Evolutionary conservation across 768 basidiomycete species (phyloP).

Genomic region (Chalciporus piperatus): DNA sequence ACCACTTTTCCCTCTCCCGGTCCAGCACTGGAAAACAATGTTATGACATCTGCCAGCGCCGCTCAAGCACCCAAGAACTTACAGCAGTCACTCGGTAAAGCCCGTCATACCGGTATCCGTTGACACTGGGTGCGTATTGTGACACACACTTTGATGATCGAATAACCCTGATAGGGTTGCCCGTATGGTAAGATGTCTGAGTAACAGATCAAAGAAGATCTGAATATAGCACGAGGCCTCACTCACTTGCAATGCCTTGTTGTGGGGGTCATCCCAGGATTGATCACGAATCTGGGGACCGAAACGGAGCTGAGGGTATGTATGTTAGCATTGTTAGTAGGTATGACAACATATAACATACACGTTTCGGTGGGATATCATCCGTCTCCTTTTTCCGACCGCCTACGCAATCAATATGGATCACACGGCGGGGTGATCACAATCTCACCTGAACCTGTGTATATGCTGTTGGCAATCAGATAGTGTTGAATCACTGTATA

Average conservation of each 20-base stretch:
- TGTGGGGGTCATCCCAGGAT: slow-evolving; percentile 13
- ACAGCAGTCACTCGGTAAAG: slow-evolving; percentile 27
- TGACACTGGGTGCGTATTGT: slow-evolving; percentile 24
- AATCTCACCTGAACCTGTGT: slow-evolving; percentile 22
- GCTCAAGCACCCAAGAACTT: not conserved
- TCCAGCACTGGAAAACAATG: slow-evolving; percentile 18
- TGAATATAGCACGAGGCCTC: not conserved
- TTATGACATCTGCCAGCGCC: not conserved
- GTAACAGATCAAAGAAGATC: not conserved
- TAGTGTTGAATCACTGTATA: too few relatives aligned
- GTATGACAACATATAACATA: slow-evolving; percentile 5
- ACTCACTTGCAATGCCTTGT: slow-evolving; percentile 21
- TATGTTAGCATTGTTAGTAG: not conserved
- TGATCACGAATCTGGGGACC: slow-evolving; percentile 27
- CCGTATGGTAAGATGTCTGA: slow-evolving; percentile 21
- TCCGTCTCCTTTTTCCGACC: slow-evolving; percentile 15
- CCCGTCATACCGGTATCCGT: slow-evolving; percentile 31
- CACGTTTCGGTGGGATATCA: slow-evolving; percentile 11
- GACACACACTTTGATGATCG: slow-evolving; percentile 21
- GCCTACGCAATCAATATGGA: slow-evolving; percentile 1
- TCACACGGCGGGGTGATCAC: too few relatives aligned
- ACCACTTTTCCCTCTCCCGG: slow-evolving; percentile 10
- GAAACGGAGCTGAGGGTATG: slow-evolving; percentile 6
- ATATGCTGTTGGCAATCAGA: slow-evolving; percentile 15
- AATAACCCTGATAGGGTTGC: slow-evolving; percentile 25